Evolutionary conservation across 148 eudicot genomes (phyloP).

Genomic region (Beta vulgaris): DNA sequence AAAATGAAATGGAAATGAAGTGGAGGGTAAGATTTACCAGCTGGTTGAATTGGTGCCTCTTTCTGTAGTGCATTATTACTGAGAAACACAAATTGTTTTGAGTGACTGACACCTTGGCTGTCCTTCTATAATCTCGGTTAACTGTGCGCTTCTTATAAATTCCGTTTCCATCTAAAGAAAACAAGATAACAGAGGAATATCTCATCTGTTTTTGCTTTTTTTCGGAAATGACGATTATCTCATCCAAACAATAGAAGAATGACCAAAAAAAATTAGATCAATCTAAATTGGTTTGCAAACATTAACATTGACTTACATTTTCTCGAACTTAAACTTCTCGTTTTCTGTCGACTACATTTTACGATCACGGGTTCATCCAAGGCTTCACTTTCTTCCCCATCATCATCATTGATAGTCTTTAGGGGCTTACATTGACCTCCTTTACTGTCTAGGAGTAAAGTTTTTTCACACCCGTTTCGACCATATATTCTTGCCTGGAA

Average conservation of each 20-base stretch:
- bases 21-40: constrained; percentile 22
- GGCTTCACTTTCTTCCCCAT: constrained; percentile 15
- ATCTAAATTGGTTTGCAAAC: neutral
- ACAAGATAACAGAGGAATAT: neutral
- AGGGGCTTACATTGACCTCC: constrained; percentile 9
- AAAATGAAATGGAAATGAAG: too few relatives aligned
- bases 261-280: neutral
- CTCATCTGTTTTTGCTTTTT: too few relatives aligned
- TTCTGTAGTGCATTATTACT: constrained; percentile 16
- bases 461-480: constrained; percentile 27
- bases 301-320: constrained; percentile 22
- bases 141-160: constrained; percentile 13
- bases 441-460: neutral
- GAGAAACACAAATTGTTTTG: constrained; percentile 18
- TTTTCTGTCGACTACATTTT: neutral
- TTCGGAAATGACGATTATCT: too few relatives aligned
- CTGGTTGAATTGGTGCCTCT: constrained; percentile 19
- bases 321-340: constrained; percentile 10
- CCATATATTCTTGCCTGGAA: constrained; percentile 28
- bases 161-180: constrained; percentile 17
- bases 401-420: constrained; percentile 13
- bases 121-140: neutral
- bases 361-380: neutral
- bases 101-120: constrained; percentile 1
- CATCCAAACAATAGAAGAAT: neutral